Base-by-base conservation (phyloP, 1,139 yeast species). In the Geotrichum phurueaensis region DNA sequence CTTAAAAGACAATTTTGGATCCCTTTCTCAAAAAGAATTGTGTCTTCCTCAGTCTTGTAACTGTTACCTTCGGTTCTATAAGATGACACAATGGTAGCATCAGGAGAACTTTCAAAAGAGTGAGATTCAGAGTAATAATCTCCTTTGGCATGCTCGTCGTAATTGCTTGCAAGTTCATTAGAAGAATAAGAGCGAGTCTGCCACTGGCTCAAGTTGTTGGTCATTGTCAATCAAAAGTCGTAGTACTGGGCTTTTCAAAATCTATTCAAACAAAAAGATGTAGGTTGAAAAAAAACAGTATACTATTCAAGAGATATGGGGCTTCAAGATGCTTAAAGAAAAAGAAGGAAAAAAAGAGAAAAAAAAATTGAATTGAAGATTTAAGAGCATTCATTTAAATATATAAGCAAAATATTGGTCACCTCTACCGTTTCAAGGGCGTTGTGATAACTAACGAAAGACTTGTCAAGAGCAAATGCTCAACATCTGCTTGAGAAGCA, bases 1-100 rank as follows among this genome's bases (percentile, higher is more conserved):
- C 53, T 58, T 18, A 57, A 47, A 22, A 60, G 49, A 36, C 58
- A 54, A 10, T 47, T 54, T 10, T 60, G 59, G 49, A 57, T 48
- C 6, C 57, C 60, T 18, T 56, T 29, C 13, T 54, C 59, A 55
- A 54, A 60, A n/a, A 54, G 48, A 15, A 56, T 56, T 12, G 59
- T 56, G 29, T 59, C 62, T 22, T 51, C 58, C 15, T 59, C 59
- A 29, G 56, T 58, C 43, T 53, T 56, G 29, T 56, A 59, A 12
- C 53, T 54, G 7, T 23, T 51, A 2, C 20, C 27, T 51, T 58
- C 60, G 1, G 57, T 54, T 15, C 47, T 53, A 9, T 53, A 53
- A 15, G 58, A 51, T 12, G 48, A 22, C 22, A 50, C 48, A n/a
- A 49, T n/a, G 13, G 51, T 56, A 29, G 39, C 18, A 29, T 57